Evolutionary conservation across 768 basidiomycete species (phyloP), one percentile per base, ranked within the genome.

Genomic region (Suillus decipiens): DNA sequence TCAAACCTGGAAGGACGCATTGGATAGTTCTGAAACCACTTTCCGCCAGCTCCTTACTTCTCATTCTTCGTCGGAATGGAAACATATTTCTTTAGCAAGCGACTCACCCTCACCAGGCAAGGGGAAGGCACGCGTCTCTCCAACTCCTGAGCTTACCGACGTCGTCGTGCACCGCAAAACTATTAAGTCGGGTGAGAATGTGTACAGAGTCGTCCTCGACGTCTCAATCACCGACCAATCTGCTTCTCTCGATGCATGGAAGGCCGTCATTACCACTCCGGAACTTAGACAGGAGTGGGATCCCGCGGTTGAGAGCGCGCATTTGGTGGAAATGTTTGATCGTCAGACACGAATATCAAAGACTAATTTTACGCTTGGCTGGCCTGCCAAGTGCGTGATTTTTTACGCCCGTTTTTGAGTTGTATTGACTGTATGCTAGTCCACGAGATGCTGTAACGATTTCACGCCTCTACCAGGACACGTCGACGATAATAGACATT

Each of bases 401-500:
- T 43, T n/a, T 60, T 5, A 45, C 28, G 39, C 48, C 6, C 64
- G 24, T 65, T 22, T 6, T 42, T 17, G 62, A 31, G 37, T 62
- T 39, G 31, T 59, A 56, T 63, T 68, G 39, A 68, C 66, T 61
- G 15, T 54, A 54, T 60, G 33, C 64, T 12, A 96, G 93, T 72
- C 96, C 96, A 4, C 82, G 96, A 68, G 96, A 99, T 70, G 88
- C 95, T 15, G 90, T 99, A 48, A 96, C 94, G 17, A 96, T 99
- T 69, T 92, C 94, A 51, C 87, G 92, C 64, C 86, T 92, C 42
- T 88, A 92, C 70, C 83, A 88, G 66, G 93, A 97, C 73, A 73
- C 89, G 34, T 83, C 88, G 3, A 94, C 93, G 17, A 80, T 96
- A 60, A 87, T 98, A 77, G 90, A 95, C 75, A 88, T 98, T 63